Conservation (phyloP, 495 filamentous ascomycete genomes). For the Trichocladium antarcticum region DNA sequence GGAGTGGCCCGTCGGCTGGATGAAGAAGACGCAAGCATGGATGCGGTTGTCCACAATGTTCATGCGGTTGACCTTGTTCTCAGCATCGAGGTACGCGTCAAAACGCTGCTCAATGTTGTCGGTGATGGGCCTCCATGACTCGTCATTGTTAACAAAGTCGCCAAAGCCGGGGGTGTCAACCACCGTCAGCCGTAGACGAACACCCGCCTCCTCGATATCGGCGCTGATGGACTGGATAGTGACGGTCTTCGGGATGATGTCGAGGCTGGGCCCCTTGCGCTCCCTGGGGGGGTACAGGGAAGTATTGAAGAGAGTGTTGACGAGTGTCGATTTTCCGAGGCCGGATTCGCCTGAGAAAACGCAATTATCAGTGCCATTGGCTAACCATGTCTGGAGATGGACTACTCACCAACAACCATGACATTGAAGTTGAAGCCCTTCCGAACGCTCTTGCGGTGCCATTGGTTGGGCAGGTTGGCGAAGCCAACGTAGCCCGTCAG, state of each 20-base stretch:
- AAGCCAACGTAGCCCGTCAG: conserved; percentile 97
- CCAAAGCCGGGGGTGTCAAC: conserved; percentile 97
- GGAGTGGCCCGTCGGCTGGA: conserved; percentile 98
- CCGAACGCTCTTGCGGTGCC: conserved; percentile 99
- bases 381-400: neutral
- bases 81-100: conserved; percentile 93
- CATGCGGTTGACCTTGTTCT: conserved; percentile 99
- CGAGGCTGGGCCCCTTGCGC: conserved; percentile 88
- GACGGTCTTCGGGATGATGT: conserved; percentile 98
- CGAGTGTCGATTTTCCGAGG: conserved; percentile 95
- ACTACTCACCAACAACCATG: conserved; percentile 88
- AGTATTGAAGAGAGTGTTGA: conserved; percentile 99
- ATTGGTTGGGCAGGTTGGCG: conserved; percentile 97
- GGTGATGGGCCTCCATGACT: conserved; percentile 96
- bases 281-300: conserved; percentile 98
- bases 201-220: conserved; percentile 97
- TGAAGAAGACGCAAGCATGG: conserved; percentile 98
- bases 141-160: conserved; percentile 99
- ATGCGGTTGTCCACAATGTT: conserved; percentile 99
- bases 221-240: conserved; percentile 97
- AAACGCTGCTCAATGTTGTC: conserved; percentile 99
- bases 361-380: conserved; percentile 8
- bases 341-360: conserved; percentile 78
- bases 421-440: conserved; percentile 99
- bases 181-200: conserved; percentile 91